Conservation (phyloP, 208 protist genomes). For the Leishmania mexicana region DNA sequence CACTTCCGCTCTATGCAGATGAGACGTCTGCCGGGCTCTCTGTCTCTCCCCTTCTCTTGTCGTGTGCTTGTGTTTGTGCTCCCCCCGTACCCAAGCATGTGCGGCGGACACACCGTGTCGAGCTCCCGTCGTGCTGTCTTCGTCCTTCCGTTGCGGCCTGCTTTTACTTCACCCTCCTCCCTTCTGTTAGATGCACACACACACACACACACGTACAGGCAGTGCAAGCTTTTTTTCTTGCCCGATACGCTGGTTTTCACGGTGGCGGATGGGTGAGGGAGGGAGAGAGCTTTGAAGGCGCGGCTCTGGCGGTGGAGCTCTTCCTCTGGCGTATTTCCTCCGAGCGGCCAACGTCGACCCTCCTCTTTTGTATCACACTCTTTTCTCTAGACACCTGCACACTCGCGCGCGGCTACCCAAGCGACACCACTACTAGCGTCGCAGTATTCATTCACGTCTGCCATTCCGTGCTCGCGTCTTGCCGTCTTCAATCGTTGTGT, state of each 20-base stretch:
- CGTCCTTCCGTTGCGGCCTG: neutral
- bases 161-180: neutral
- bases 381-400: neutral
- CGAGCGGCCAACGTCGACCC: neutral
- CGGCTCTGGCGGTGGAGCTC: neutral
- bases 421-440: neutral
- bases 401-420: neutral
- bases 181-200: neutral
- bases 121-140: neutral
- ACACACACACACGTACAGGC: neutral
- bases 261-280: neutral
- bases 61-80: neutral
- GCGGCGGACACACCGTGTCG: neutral
- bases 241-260: neutral
- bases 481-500: neutral
- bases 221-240: neutral
- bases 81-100: neutral
- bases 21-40: neutral
- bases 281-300: neutral
- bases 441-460: neutral
- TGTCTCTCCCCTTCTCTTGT: neutral
- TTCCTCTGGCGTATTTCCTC: neutral
- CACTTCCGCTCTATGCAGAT: neutral
- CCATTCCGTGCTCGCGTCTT: neutral
- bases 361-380: neutral